Conservation (phyloP, 169 alveolate species). For the Toxoplasma gondii region DNA sequence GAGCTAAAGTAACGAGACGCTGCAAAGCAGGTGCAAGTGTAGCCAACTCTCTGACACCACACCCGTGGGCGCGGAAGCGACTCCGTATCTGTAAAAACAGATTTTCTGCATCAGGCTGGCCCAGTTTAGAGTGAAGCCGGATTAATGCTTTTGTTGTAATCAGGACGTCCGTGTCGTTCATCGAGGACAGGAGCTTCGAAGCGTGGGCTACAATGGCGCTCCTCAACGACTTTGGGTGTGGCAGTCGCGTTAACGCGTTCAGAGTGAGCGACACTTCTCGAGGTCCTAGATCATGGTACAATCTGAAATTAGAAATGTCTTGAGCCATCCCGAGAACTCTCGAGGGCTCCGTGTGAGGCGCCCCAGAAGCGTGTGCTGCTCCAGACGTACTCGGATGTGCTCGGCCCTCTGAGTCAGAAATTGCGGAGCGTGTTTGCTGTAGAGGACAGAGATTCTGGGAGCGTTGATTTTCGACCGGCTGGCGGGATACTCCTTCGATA, state of each 20-base stretch:
- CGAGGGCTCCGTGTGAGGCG: neutral
- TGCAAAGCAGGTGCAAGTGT: neutral
- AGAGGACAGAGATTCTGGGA: too few species aligned
- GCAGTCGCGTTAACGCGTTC: neutral
- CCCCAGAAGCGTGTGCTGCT: neutral
- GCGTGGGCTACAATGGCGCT: neutral
- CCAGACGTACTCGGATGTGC: neutral
- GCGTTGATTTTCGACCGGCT: too few species aligned
- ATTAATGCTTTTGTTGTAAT: neutral
- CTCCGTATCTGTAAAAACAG: neutral
- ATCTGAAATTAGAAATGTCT: too few species aligned
- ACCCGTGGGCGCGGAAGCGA: conserved; percentile 14
- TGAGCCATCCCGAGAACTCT: neutral
- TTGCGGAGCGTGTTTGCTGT: too few species aligned
- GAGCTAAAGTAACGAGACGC: neutral
- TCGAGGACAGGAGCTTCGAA: neutral
- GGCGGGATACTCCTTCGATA: too few species aligned
- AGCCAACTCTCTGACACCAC: conserved; percentile 6
- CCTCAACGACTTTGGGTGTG: conserved; percentile 10
- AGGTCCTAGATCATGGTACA: neutral
- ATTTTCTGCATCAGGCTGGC: neutral
- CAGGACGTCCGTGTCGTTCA: neutral
- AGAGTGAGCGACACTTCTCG: neutral
- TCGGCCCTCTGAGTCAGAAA: neutral
- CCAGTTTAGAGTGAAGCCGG: neutral